These are phyloP conservation scores for Penicillium sp. DNA, from an alignment of 2,329 filamentous ascomycete species.

Conservation along the genomic window DNA sequence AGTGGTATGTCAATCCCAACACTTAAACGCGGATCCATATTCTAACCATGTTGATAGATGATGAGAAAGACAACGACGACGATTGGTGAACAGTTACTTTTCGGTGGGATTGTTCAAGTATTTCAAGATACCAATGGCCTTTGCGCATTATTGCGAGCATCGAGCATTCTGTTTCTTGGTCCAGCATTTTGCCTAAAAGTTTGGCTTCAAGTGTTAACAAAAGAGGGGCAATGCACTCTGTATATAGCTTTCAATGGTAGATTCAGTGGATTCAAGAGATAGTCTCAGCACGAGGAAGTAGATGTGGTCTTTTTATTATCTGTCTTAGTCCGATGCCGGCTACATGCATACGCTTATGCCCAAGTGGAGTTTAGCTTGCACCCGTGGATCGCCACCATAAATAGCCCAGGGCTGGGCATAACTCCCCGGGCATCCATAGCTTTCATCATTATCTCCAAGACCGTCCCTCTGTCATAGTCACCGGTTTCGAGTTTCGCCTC, in stretches of 20 bases:
- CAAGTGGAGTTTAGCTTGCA: not conserved
- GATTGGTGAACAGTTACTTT: conserved; percentile 33
- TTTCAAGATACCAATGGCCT: conserved; percentile 16
- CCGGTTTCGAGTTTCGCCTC: not conserved
- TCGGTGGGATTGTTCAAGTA: conserved; percentile 5
- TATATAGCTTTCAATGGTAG: conserved; percentile 15
- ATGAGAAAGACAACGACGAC: conserved; percentile 41
- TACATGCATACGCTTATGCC: not conserved
- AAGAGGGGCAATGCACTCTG: conserved; percentile 8
- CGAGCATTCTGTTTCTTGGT: conserved; percentile 9
- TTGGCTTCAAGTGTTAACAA: conserved; percentile 8
- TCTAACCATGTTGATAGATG: conserved; percentile 32
- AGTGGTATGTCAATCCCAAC: conserved; percentile 62
- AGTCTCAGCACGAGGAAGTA: not conserved
- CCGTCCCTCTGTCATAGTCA: not conserved
- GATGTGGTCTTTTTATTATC: not conserved
- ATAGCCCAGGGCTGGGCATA: not conserved
- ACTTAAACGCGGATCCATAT: not conserved
- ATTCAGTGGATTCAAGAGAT: conserved; percentile 6
- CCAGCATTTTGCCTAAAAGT: conserved; percentile 13
- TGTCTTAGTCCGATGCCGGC: not conserved
- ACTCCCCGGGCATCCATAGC: not conserved
- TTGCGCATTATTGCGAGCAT: conserved; percentile 14
- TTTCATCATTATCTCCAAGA: not conserved
- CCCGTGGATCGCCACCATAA: not conserved